Percentiles rank a stretch among this genome's conserved stretches.
Evolutionary conservation across 2,329 filamentous ascomycete species (phyloP).

Genomic region (Ophiostoma sp.): DNA sequence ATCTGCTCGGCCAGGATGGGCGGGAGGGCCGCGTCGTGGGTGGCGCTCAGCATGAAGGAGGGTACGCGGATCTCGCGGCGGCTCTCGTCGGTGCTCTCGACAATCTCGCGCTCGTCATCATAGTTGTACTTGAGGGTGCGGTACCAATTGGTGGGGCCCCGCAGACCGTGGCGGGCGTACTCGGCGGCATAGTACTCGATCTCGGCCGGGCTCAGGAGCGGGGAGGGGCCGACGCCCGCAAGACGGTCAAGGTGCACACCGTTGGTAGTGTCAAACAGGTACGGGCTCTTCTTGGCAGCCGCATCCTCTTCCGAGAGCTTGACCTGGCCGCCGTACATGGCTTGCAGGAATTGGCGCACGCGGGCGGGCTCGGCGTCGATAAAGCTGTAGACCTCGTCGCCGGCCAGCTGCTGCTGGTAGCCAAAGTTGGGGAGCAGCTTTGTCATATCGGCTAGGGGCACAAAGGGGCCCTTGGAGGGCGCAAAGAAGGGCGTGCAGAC

Average conservation of each 20-base stretch:
- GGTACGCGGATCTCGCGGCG: constrained; percentile 60
- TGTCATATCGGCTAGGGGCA: constrained; percentile 58
- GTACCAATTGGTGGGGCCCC: constrained; percentile 88
- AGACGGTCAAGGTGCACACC: constrained; percentile 68
- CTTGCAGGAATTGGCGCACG: constrained; percentile 68
- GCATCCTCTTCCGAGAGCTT: constrained; percentile 39
- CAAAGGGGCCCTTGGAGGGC: constrained; percentile 50
- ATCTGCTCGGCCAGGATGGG: constrained; percentile 71
- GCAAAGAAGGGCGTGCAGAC: constrained; percentile 74
- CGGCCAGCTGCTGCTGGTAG: constrained; percentile 81
- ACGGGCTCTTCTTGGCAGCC: constrained; percentile 45
- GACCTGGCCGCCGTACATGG: constrained; percentile 66
- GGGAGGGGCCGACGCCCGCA: constrained; percentile 56
- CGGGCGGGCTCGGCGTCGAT: constrained; percentile 55
- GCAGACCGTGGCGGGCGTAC: constrained; percentile 70
- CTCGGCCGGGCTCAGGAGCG: constrained; percentile 66
- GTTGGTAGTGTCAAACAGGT: constrained; percentile 51
- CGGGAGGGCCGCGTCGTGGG: constrained; percentile 69
- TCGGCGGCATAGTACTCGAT: constrained; percentile 74
- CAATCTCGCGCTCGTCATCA: constrained; percentile 68
- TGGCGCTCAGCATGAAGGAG: constrained; percentile 72
- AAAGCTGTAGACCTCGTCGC: constrained; percentile 61
- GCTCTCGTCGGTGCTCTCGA: constrained; percentile 49
- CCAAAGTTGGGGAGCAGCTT: constrained; percentile 65
- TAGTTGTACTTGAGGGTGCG: constrained; percentile 70